phyloP scores from a whole-genome alignment of 1,284 basidiomycete species.

The Cryptococcus hybrid region DNA sequence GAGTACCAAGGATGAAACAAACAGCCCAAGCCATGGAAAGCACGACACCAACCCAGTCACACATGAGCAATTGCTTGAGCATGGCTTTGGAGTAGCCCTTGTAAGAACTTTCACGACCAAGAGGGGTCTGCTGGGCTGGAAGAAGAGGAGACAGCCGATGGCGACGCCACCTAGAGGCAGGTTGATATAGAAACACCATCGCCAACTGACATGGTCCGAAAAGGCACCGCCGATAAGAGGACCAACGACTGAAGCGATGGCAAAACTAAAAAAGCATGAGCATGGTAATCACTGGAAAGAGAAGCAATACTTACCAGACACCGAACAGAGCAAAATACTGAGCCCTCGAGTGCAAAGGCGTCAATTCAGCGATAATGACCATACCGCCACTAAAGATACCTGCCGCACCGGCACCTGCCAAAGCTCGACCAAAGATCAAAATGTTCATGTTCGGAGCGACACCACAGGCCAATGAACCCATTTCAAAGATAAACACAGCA shows the following conservation, averaged over 20 bases:
- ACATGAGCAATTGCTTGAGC: constrained; percentile 32
- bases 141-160: constrained; percentile 28
- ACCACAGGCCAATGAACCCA: constrained; percentile 57
- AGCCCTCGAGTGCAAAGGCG: constrained; percentile 38
- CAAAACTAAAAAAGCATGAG: constrained; percentile 36
- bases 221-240: constrained; percentile 53
- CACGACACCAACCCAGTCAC: constrained; percentile 45
- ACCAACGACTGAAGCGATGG: constrained; percentile 49
- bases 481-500: constrained; percentile 54
- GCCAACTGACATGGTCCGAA: constrained; percentile 16
- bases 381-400: constrained; percentile 53
- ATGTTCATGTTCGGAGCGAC: constrained; percentile 53
- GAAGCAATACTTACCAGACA: constrained; percentile 26
- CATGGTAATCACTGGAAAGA: neutral
- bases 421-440: constrained; percentile 54
- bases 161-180: constrained; percentile 45
- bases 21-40: constrained; percentile 41
- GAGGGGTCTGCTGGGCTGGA: constrained; percentile 39
- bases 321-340: constrained; percentile 39
- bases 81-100: constrained; percentile 38
- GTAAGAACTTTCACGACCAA: constrained; percentile 38
- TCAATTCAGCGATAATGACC: constrained; percentile 47
- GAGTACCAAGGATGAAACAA: constrained; percentile 38
- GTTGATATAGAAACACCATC: constrained; percentile 51
- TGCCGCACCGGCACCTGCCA: constrained; percentile 55